Evolutionary conservation across 2,329 filamentous ascomycete species (phyloP), one percentile per base, ranked within the genome.

Genomic region (Annulohypoxylon truncatum): DNA sequence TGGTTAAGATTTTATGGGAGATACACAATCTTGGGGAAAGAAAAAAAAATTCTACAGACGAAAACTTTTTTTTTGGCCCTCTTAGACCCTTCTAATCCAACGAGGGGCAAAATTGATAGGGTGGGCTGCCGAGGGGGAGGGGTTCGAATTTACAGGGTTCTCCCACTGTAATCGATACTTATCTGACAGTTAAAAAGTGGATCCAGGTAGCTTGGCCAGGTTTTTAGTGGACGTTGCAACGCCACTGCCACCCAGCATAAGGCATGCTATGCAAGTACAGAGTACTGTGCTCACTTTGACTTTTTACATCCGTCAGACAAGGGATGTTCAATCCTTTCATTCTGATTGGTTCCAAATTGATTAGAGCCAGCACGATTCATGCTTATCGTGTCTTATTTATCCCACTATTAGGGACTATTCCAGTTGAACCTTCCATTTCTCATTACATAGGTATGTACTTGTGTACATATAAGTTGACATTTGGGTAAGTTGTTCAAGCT

Each of bases 91-190:
- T 46, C 20, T n/a, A 9, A 52, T 60, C 63, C 29, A 50, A 31
- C 53, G 67, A 69, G 67, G 67, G 67, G 67, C 61, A 69, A 64
- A 38, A 50, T 35, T 67, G 57, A 69, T 69, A 66, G 56, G 56
- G 50, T 50, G 55, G 62, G 55, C 57, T 54, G 44, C 44, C 40
- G 56, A 55, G 61, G 47, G 52, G 54, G 12, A 38, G 20, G 51
- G 52, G 26, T n/a, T 28, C 54, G 50, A 51, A 50, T 63, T 59
- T 44, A 33, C 54, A 68, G 53, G 59, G 62, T 55, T 60, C 26
- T 53, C 9, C 38, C 12, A 54, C 66, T 33, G 18, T 53, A 63
- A 60, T 62, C 58, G 51, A 59, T 56, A 42, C 15, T 7, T 20
- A 12, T 20, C 8, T 59, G 58, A 13, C 3, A 12, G 9, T 24